Base-by-base conservation (phyloP, 139 green algal species). In the Closterium sp. region DNA sequence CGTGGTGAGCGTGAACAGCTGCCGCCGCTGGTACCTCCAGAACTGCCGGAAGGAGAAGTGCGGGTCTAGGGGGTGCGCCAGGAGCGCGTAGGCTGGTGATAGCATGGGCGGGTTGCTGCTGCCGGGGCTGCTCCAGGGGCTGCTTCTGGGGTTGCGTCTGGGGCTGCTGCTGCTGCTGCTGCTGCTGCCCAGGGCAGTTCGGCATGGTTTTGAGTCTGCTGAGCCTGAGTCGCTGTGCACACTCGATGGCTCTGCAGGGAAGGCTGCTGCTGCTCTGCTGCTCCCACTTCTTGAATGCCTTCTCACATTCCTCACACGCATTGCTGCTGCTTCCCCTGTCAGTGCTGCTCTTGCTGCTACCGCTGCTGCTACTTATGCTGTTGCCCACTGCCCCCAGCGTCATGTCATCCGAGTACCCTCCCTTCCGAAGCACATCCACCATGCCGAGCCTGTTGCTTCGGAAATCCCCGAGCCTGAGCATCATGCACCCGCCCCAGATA, bases 401-500 rank as follows among this genome's bases (percentile, higher is more conserved):
- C 85, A 87, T 87, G n/a, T 87, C n/a, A 87, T 32, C n/a, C 9
- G 28, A 32, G 85, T 87, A 31, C n/a, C 85, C 85, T 21, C 28
- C 85, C 85, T 30, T 34, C 85, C 85, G 85, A 87, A 87, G 85
- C 85, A 87, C n/a, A 87, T 87, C 28, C 85, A 30, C 28, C 85
- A 87, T 87, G 85, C 85, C 85, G n/a, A 31, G n/a, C 85, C n/a
- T 31, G n/a, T 87, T 30, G n/a, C 9, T 31, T 31, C 28, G 85
- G n/a, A 31, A 30, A 21, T 87, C n/a, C 10, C n/a, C 85, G 1
- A 32, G 27, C 85, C 85, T 28, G 2, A 87, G 9, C 85, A 87
- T 87, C 85, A 87, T 87, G n/a, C 85, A 30, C 22, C n/a, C n/a
- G n/a, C 85, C 85, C 85, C 85, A 87, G 85, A 30, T 87, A 24